Evolutionary conservation across 2,329 filamentous ascomycete species (phyloP).

Genomic region (Aspergillus sergii): DNA sequence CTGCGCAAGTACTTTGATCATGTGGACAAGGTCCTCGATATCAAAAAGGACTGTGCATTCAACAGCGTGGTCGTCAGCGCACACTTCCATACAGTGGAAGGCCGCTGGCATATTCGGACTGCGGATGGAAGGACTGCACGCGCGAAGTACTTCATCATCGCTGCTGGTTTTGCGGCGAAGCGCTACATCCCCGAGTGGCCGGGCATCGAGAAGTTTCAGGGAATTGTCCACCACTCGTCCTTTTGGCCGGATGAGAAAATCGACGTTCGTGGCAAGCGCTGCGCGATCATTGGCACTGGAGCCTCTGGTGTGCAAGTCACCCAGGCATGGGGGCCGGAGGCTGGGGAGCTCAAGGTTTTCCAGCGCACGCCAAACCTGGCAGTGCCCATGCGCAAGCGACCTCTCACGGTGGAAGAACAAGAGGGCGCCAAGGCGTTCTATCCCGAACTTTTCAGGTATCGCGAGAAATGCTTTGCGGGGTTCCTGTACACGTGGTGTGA

Average conservation of each 20-base stretch:
- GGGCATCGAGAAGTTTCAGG: conserved; percentile 50
- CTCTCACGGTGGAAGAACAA: conserved; percentile 56
- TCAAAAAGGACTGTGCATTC: conserved; percentile 51
- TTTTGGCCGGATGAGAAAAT: conserved; percentile 55
- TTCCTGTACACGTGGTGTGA: conserved; percentile 61
- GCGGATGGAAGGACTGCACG: conserved; percentile 43
- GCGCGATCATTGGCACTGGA: conserved; percentile 59
- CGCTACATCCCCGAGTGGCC: conserved; percentile 45
- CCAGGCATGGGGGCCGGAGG: conserved; percentile 61
- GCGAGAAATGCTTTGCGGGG: conserved; percentile 59
- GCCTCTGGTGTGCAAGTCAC: conserved; percentile 59
- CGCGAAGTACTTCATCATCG: conserved; percentile 50
- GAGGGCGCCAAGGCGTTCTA: conserved; percentile 50
- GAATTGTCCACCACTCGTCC: conserved; percentile 58
- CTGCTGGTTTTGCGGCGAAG: conserved; percentile 52
- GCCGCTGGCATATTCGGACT: conserved; percentile 50
- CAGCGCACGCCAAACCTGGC: conserved; percentile 69
- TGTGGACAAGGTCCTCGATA: conserved; percentile 46
- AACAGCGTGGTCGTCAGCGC: conserved; percentile 47
- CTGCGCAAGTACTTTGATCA: conserved; percentile 52
- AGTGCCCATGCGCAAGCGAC: conserved; percentile 60
- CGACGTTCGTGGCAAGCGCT: conserved; percentile 51
- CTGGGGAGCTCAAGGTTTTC: conserved; percentile 60
- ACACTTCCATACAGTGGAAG: conserved; percentile 39
- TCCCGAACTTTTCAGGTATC: conserved; percentile 55